Evolutionary conservation across 1,139 yeast species (phyloP).

Genomic region (Lodderomyces orthopsilosis): DNA sequence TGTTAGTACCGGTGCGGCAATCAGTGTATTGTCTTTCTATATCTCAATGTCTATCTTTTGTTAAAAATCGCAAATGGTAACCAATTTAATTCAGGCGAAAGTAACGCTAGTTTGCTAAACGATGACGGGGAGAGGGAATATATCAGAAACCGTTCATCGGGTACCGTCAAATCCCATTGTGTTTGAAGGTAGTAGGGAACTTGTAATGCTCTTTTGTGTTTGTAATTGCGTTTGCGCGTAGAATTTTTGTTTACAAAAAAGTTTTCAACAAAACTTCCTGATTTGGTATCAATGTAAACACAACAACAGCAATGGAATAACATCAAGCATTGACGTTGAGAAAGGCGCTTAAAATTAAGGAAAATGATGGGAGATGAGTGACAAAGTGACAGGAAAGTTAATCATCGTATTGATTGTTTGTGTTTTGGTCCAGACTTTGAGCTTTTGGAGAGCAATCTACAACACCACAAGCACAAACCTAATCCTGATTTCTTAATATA

Average conservation of each 20-base stretch:
- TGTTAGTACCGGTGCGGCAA: too few relatives aligned
- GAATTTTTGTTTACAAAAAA: neutral
- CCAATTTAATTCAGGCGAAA: too few relatives aligned
- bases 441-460: neutral
- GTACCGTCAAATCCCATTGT: too few relatives aligned
- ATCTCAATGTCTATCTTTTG: too few relatives aligned
- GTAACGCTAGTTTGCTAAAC: too few relatives aligned
- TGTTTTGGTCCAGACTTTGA: neutral
- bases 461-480: neutral
- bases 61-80: too few relatives aligned
- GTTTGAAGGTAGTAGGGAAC: too few relatives aligned
- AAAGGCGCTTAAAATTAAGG: neutral
- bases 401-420: neutral
- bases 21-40: too few relatives aligned
- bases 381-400: neutral
- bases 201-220: neutral
- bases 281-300: constrained; percentile 1
- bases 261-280: neutral
- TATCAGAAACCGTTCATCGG: too few relatives aligned
- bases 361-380: neutral
- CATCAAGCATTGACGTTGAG: neutral
- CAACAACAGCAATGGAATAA: neutral
- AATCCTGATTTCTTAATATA: neutral
- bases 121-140: too few relatives aligned
- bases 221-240: neutral